These are phyloP conservation scores for Puccinia triticina DNA, from an alignment of 1,284 basidiomycete genomes.

Conservation along the genomic window DNA sequence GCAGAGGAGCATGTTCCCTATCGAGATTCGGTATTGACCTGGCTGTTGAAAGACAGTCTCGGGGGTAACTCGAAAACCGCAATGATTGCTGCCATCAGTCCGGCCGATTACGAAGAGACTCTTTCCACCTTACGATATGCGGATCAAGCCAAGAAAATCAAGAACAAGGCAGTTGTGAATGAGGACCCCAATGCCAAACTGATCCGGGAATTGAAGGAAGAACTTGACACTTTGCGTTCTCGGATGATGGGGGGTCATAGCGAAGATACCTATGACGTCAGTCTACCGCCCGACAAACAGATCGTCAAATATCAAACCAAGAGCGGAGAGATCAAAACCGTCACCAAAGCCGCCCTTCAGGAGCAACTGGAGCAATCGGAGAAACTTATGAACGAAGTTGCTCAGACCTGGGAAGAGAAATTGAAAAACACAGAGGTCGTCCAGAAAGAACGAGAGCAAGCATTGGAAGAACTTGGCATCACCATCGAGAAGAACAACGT, in stretches of 20 bases:
- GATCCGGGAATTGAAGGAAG: constrained; percentile 96
- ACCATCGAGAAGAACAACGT: constrained; percentile 94
- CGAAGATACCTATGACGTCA: constrained; percentile 83
- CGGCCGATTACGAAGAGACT: constrained; percentile 97
- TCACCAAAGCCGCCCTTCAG: constrained; percentile 93
- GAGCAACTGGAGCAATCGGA: constrained; percentile 95
- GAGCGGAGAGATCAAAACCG: constrained; percentile 88
- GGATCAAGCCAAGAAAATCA: constrained; percentile 97
- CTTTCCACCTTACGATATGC: constrained; percentile 93
- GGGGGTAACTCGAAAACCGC: constrained; percentile 61
- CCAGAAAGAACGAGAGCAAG: constrained; percentile 93
- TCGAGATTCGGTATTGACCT: constrained; percentile 64
- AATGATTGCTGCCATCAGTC: constrained; percentile 90
- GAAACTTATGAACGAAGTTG: constrained; percentile 92
- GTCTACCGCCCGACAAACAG: constrained; percentile 88
- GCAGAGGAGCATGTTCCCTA: constrained; percentile 69
- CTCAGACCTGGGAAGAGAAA: constrained; percentile 99
- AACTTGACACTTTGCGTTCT: constrained; percentile 69
- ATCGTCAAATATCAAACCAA: constrained; percentile 92
- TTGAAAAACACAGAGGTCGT: constrained; percentile 87
- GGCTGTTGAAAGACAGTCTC: constrained; percentile 64
- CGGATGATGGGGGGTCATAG: constrained; percentile 55
- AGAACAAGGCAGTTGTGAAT: constrained; percentile 98
- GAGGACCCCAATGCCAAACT: constrained; percentile 99
- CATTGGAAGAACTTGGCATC: constrained; percentile 94